Conservation (phyloP, 2,329 filamentous ascomycete genomes). For the Fragosphaeria purpurea region DNA sequence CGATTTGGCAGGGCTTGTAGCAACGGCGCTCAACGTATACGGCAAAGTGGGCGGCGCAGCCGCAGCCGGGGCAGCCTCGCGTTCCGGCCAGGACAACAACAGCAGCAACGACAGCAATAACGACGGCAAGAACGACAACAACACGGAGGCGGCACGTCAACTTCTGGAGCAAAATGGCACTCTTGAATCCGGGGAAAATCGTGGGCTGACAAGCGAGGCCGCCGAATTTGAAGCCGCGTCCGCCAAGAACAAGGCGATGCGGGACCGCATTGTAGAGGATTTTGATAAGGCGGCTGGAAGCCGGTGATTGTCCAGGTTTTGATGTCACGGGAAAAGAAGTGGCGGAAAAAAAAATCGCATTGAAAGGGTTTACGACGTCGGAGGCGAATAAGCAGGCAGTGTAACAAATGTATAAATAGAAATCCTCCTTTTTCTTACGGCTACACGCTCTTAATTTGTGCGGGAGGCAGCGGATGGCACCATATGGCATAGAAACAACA, state of each 20-base stretch:
- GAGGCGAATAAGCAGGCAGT: too few relatives aligned
- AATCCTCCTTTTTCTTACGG: too few relatives aligned
- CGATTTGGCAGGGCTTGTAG: slow-evolving; percentile 94
- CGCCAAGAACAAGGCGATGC: slow-evolving; percentile 10
- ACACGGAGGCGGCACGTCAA: slow-evolving; percentile 52
- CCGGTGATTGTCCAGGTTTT: slow-evolving; percentile 1
- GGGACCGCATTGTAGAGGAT: slow-evolving; percentile 19
- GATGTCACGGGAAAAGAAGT: too few relatives aligned
- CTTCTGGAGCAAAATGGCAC: slow-evolving; percentile 25
- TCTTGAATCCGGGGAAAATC: slow-evolving; percentile 5
- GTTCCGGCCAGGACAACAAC: slow-evolving; percentile 38
- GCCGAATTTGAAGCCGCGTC: slow-evolving; percentile 5
- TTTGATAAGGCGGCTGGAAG: slow-evolving; percentile 17
- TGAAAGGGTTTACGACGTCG: too few relatives aligned
- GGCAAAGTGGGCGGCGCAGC: slow-evolving; percentile 73
- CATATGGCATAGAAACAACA: too few relatives aligned
- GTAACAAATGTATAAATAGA: too few relatives aligned
- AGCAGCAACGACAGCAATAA: too few relatives aligned
- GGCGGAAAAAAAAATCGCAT: too few relatives aligned
- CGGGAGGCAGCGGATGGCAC: too few relatives aligned
- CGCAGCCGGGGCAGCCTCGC: too few relatives aligned
- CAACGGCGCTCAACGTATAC: slow-evolving; percentile 88
- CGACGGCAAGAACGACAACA: slow-evolving; percentile 27
- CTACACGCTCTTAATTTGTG: too few relatives aligned
- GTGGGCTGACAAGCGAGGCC: slow-evolving; percentile 9